Base-by-base conservation (phyloP, 2,329 filamentous ascomycete genomes). In the Paramyrothecium sp. region DNA sequence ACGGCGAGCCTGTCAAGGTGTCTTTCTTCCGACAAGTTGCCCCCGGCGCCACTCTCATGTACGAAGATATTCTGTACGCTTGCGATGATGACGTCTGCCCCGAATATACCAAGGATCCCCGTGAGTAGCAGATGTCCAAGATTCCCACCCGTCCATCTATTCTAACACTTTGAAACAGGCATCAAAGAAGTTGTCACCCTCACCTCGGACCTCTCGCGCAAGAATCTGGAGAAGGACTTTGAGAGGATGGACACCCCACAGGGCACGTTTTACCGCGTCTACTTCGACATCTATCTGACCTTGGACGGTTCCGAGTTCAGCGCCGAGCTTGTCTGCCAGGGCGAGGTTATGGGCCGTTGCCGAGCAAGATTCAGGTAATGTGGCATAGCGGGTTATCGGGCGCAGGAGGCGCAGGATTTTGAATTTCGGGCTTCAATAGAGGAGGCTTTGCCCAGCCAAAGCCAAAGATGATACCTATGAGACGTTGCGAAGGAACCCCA, bases 181-280 rank as follows among this genome's bases (percentile, higher is more conserved):
- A 98, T 98, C 85, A 98, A 98, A 84, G 95, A 98, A 77, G 92
- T 98, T 57, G 95, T 98, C 63, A 99, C 95, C 2, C 87, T 99
- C 53, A 98, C 95, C 2, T 98, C 94, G 2, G 95, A 99, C 72
- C 83, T 99, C 57, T 97, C 93, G 52, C 89, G 94, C 67, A 99
- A 98, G 83, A 98, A 98, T 73, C 88, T 99, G 13, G 95, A 99
- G 75, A 98, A 97, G 78, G 95, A 99, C 74, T 99, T 99, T 69
- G 95, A 99, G 78, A 88, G 95, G 71, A 98, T 98, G 95, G 95
- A 98, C 73, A 98, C 95, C 1, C 93, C 95, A 7, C 94, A 99
- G 74, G 95, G 95, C 61, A 96, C 91, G 3, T 97, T 97, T 75
- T 97, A 97, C 81, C 88, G 92, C 62, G 87, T 89, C 60, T 89